Percentiles rank a stretch among this genome's conserved stretches.
Conservation (phyloP, 495 filamentous ascomycete genomes). For the Aspergillus campestris region DNA sequence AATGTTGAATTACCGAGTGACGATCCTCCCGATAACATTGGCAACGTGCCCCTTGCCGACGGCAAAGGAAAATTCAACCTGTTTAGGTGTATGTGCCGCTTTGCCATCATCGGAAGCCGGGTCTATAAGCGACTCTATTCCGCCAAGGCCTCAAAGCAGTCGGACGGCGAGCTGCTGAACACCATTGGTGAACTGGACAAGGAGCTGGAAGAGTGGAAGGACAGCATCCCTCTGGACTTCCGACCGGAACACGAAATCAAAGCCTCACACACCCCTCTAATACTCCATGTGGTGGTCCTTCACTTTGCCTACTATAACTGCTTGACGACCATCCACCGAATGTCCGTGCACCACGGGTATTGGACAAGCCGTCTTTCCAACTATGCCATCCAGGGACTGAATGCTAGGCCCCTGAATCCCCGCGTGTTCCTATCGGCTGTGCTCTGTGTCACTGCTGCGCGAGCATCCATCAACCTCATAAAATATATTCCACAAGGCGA, state of each 20-base stretch:
- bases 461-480: conserved; percentile 86
- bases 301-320: conserved; percentile 98
- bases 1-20: conserved; percentile 92
- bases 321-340: conserved; percentile 93
- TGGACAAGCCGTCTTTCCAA: conserved; percentile 95
- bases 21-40: conserved; percentile 83
- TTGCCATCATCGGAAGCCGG: conserved; percentile 83
- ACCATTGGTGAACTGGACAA: conserved; percentile 93
- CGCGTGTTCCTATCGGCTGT: conserved; percentile 90
- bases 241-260: conserved; percentile 93
- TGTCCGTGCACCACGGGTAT: conserved; percentile 97
- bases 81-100: conserved; percentile 84
- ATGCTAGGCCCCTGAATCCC: conserved; percentile 83
- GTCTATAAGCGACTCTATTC: conserved; percentile 94
- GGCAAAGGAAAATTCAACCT: conserved; percentile 92
- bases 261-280: conserved; percentile 76
- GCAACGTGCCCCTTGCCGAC: conserved; percentile 82
- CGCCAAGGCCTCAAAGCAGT: conserved; percentile 82
- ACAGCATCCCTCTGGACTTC: conserved; percentile 86
- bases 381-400: conserved; percentile 88
- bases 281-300: conserved; percentile 84
- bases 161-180: conserved; percentile 87
- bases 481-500: conserved; percentile 95
- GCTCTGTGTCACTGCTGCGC: conserved; percentile 82
- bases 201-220: conserved; percentile 94